Conservation (phyloP, 805 yeast genomes). For the Candida incommunis region DNA sequence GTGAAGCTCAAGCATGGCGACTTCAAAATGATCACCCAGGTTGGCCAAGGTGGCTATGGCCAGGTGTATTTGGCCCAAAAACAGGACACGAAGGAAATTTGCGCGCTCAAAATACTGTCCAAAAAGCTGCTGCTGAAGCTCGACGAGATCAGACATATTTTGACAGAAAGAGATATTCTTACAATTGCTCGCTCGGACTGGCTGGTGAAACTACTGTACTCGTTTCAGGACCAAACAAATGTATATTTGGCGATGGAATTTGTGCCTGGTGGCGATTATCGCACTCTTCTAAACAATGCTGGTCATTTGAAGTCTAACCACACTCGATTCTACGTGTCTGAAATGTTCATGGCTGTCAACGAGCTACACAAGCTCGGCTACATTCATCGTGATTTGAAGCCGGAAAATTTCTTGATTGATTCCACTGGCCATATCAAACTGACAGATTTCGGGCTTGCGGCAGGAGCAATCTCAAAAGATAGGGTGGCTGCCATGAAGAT, state of each 20-base stretch:
- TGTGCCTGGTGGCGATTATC: slow-evolving; percentile 91
- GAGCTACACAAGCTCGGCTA: slow-evolving; percentile 90
- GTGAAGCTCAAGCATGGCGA: slow-evolving; percentile 88
- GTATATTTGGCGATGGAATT: slow-evolving; percentile 71
- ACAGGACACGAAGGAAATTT: slow-evolving; percentile 85
- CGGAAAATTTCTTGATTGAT: slow-evolving; percentile 84
- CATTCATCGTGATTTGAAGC: slow-evolving; percentile 94
- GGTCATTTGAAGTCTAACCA: slow-evolving; percentile 89
- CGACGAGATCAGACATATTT: slow-evolving; percentile 89
- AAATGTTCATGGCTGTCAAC: slow-evolving; percentile 91
- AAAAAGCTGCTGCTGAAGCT: slow-evolving; percentile 74
- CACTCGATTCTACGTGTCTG: slow-evolving; percentile 87
- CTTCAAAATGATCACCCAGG: slow-evolving; percentile 93
- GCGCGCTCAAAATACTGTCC: slow-evolving; percentile 86
- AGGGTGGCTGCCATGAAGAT: slow-evolving; percentile 82
- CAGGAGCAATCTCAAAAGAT: slow-evolving; percentile 87
- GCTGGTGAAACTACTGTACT: slow-evolving; percentile 86
- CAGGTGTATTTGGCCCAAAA: slow-evolving; percentile 95
- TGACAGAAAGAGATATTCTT: slow-evolving; percentile 91
- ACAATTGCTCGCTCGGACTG: slow-evolving; percentile 86
- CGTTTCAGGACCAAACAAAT: slow-evolving; percentile 81
- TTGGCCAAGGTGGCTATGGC: slow-evolving; percentile 99
- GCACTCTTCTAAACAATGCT: slow-evolving; percentile 86
- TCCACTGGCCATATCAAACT: slow-evolving; percentile 82
- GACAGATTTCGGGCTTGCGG: slow-evolving; percentile 95